Base-by-base conservation (phyloP, 495 filamentous ascomycete species). In the Zalerion maritima region DNA sequence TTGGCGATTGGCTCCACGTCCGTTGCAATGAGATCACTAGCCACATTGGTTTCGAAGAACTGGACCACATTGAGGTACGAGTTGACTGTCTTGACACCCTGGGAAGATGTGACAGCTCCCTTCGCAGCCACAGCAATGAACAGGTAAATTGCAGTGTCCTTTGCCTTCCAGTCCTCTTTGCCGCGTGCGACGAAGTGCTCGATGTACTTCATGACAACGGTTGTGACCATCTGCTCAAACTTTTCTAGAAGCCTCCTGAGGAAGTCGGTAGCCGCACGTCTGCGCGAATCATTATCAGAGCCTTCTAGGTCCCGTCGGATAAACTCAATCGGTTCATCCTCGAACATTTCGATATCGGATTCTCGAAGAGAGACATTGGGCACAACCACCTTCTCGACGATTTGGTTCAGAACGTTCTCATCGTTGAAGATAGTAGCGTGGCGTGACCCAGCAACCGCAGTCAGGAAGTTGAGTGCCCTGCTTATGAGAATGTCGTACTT, bases 301-400 rank as follows among this genome's bases (percentile, higher is more conserved):
- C 91, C 91, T 52, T 99, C 91, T 10, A 99, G 66, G 50, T 99
- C 87, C 36, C 84, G 73, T 29, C 91, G 67, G 44, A 96, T 96
- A 53, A 92, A 99, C 49, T 99, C 91, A 47, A 99, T 94, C 2
- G 91, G 91, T 49, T 99, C 91, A 43, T 99, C 91, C 47, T 96
- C 91, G 40, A 96, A 94, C 20, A 92, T 63, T 47, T 99, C 91
- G 35, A 92, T 73, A 35, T 99, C 91, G 2, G 85, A 82, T 37
- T 91, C 84, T 44, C 91, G 71, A 14, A 99, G 64, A 8, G 72
- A 74, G 29, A 96, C 72, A 39, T 94, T 99, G 19, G 91, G 91
- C 31, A 99, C 55, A 25, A 99, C 75, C 15, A 94, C 91, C 56
- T 91, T 91, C 52, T 94, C 81, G 19, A 94, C 77, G 14, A 99